Evolutionary conservation across 2,329 filamentous ascomycete genomes (phyloP), one percentile per base, ranked within the genome.

Genomic region (Lecanicillium sp.): DNA sequence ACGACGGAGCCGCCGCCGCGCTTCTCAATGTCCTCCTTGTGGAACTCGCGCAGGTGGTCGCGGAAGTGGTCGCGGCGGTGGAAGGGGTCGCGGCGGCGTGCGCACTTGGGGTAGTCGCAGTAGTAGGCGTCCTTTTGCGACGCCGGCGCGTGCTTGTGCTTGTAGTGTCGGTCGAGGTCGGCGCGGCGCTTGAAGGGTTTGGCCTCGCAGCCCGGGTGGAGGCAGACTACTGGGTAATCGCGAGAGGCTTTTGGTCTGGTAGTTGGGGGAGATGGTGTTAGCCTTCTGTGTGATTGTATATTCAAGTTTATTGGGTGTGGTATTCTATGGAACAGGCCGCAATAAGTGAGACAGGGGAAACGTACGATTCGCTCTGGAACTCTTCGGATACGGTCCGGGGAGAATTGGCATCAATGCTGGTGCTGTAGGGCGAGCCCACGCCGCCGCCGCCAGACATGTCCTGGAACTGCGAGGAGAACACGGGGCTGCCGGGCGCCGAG

Each of bases 11-110:
- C 48, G 17, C 53, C 54, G 19, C 66, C 64, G 14, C 69, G 66
- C 58, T 69, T 69, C 47, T 62, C 58, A 25, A 74, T 63, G 43
- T 76, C 71, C 49, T 79, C 74, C 39, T 61, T 61, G 60, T 79
- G 74, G 44, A 61, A 73, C 33, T 72, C 66, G 22, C 74, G 66
- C 28, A 74, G 63, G 51, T 79, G 74, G 41, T 76, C 72, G 28
- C 74, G 64, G 50, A 66, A 74, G 55, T 78, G 74, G 45, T 79
- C 74, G 22, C 68, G 65, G 25, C 74, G 66, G 46, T 63, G 61
- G 49, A 78, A 77, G 2, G 72, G 66, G 3, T 64, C 56, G 5
- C 52, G 50, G 19, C 55, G 57, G 7, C 74, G 66, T 17, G 53
- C 43, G 50, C 74, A 77, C 37, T 53, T 60, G 14, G 57, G 53